Conservation (phyloP, 73 alveolate genomes). For the Stentor roeselii region DNA sequence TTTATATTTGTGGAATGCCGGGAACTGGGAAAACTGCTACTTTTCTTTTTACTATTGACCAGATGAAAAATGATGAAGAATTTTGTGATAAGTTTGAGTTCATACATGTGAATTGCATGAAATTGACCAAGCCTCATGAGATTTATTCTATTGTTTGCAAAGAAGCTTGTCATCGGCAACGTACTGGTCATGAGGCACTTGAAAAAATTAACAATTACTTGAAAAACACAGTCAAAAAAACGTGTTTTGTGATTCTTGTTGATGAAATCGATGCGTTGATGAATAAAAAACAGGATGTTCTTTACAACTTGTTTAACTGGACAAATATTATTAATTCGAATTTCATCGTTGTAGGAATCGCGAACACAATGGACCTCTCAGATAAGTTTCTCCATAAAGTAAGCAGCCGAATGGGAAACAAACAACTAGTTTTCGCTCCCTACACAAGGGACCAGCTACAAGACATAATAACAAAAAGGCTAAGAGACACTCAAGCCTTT, state of each 20-base stretch:
- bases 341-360: conserved; percentile 78
- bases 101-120: conserved; percentile 46
- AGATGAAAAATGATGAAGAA: neutral
- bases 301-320: conserved; percentile 93
- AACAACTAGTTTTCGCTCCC: conserved; percentile 85
- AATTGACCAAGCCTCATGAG: conserved; percentile 38
- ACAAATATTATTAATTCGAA: conserved; percentile 75
- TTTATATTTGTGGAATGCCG: conserved; percentile 63
- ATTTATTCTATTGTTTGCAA: conserved; percentile 38
- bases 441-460: conserved; percentile 76
- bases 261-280: conserved; percentile 94
- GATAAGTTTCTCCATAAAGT: conserved; percentile 79
- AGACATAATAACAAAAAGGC: conserved; percentile 68
- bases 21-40: conserved; percentile 74
- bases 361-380: conserved; percentile 97
- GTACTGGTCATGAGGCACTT: neutral
- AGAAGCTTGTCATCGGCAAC: conserved; percentile 36
- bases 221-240: conserved; percentile 25
- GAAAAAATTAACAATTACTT: neutral
- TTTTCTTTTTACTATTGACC: conserved; percentile 36
- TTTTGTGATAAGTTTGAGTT: neutral
- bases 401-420: conserved; percentile 87
- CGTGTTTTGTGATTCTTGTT: conserved; percentile 56
- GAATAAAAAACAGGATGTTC: conserved; percentile 72
- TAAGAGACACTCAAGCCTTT: conserved; percentile 60